These are phyloP conservation scores for Trichosporon ovoides DNA, from an alignment of 1,284 basidiomycete genomes.

Conservation along the genomic window DNA sequence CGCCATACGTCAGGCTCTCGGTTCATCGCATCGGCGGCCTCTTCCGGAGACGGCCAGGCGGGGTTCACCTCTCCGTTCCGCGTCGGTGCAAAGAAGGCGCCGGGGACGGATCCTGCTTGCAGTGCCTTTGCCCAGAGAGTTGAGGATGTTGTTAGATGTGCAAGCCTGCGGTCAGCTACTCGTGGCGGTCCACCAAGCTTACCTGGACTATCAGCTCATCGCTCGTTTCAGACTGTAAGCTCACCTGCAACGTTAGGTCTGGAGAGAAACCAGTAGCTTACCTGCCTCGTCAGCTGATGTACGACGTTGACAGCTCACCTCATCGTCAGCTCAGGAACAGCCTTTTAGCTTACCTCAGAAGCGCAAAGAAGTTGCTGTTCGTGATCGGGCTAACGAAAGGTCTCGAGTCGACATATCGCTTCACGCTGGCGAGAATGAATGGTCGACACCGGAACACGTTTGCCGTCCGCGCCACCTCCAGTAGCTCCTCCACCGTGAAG, in stretches of 20 bases:
- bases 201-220: background rate
- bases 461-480: background rate
- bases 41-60: background rate
- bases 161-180: background rate
- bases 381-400: background rate
- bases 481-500: background rate
- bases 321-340: too few relatives aligned
- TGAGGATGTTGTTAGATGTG: background rate
- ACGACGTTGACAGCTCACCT: background rate
- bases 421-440: background rate
- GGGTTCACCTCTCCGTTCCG: background rate
- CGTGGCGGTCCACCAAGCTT: background rate
- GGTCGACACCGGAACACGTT: background rate
- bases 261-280: background rate
- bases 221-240: background rate
- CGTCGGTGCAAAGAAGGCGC: constrained; percentile 1
- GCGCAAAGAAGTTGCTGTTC: constrained; percentile 2
- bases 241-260: background rate
- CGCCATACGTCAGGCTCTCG: background rate
- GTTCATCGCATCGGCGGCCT: background rate
- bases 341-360: background rate
- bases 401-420: background rate
- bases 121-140: background rate
- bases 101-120: background rate
- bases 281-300: background rate